Evolutionary conservation across 345 rosid species (phyloP).

Genomic region (Triadica sebifera): DNA sequence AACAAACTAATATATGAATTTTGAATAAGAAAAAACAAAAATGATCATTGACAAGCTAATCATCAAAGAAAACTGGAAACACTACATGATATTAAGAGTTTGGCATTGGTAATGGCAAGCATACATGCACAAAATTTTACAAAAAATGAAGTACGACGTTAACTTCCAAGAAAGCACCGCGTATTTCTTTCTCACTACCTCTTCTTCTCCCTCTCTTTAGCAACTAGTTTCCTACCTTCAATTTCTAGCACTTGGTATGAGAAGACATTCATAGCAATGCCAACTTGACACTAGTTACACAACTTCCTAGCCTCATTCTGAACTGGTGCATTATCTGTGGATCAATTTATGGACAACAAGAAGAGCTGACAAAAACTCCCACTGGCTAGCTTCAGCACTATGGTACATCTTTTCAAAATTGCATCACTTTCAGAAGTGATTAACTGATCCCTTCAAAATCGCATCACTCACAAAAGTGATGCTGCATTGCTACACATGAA

Average conservation of each 20-base stretch:
- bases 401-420: conserved; percentile 19
- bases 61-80: background rate
- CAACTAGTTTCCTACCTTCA: background rate
- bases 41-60: background rate
- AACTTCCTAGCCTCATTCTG: background rate
- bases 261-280: background rate
- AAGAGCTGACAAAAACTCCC: background rate
- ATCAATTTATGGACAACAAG: background rate
- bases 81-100: background rate
- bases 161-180: background rate
- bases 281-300: background rate
- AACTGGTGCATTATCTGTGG: background rate
- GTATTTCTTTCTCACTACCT: too few relatives aligned
- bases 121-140: background rate
- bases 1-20: too few relatives aligned
- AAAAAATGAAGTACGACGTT: background rate
- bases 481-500: background rate
- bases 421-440: conserved; percentile 14
- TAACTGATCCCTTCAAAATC: background rate
- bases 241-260: background rate
- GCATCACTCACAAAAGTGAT: background rate
- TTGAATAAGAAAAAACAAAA: background rate
- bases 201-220: conserved; percentile 5
- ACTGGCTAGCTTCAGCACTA: too few relatives aligned
- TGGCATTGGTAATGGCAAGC: background rate